Evolutionary conservation across 108 stramenopile species (phyloP).

Genomic region (Fragilariopsis cylindrus): DNA sequence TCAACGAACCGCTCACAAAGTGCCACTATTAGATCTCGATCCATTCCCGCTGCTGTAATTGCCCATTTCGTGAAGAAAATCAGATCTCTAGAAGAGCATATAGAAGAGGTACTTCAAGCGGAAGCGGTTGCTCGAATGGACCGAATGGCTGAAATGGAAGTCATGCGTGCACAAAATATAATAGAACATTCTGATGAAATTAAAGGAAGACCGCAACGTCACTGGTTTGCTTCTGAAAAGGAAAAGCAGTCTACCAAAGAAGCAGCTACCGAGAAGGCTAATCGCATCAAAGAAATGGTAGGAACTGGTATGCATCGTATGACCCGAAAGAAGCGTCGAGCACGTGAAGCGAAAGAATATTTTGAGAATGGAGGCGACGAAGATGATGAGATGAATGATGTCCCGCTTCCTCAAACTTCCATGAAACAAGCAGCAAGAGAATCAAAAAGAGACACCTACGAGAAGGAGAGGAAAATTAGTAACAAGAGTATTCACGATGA

Average conservation of each 20-base stretch:
- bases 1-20: constrained; percentile 4
- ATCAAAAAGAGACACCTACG: constrained; percentile 26
- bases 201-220: constrained; percentile 67
- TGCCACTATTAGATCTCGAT: constrained; percentile 71
- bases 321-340: constrained; percentile 87
- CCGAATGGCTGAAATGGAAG: constrained; percentile 88
- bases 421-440: constrained; percentile 30
- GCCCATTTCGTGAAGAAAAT: constrained; percentile 86
- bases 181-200: constrained; percentile 81
- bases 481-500: constrained; percentile 40
- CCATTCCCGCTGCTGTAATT: constrained; percentile 78
- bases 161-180: constrained; percentile 74
- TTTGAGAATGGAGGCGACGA: constrained; percentile 42
- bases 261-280: constrained; percentile 61
- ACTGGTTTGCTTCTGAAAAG: constrained; percentile 78
- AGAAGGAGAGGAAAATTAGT: constrained; percentile 28
- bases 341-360: constrained; percentile 61
- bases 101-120: constrained; percentile 80
- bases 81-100: constrained; percentile 68
- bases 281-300: constrained; percentile 68
- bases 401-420: constrained; percentile 12
- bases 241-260: constrained; percentile 65
- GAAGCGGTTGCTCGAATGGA: constrained; percentile 88
- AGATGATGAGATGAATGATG: constrained; percentile 38
- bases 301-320: constrained; percentile 85